Evolutionary conservation across 345 rosid species (phyloP), one percentile per base, ranked within the genome.

Genomic region (Populus tremula): DNA sequence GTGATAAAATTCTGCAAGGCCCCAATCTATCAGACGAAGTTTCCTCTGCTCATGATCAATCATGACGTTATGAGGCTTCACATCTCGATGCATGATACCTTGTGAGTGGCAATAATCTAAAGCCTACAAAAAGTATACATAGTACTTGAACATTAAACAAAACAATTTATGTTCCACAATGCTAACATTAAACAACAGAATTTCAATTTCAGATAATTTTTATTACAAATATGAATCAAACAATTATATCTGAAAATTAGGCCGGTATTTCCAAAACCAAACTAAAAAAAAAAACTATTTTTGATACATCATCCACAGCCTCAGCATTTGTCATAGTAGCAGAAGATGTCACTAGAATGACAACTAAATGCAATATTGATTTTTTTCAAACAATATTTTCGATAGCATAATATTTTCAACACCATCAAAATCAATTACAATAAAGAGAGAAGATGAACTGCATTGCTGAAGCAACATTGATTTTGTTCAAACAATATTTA

Each of bases 21-120:
- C 99, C 99, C 99, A 96, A 71, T 96, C 98, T 79, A 96, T 96
- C 68, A 96, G 90, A 54, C 98, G 96, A 64, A 96, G 98, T 78
- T 93, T 96, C 64, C 96, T 87, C 80, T 90, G 97, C 78, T 90
- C 99, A 35, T 93, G 99, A 86, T 96, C 99, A 86, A 96, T 96
- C 99, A 96, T 93, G 75, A 96, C 97, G 85, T 96, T 96, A 84
- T 96, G 99, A 21, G 99, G 99, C 83, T 93, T 96, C 80, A 96
- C 99, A 87, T 96, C 99, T 78, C 98, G 91, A 82, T 95, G 99
- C 99, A 95, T 95, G 69, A 95, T 95, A 71, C 99, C 99, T 85
- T 92, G 98, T 2, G 99, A 92, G 86, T 96, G 99, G 84, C 99
- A 93, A 82, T 87, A 92, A 84, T 93, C 99, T 89, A 96, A 84